phyloP scores from a whole-genome alignment of 202 grass and related monocot genomes.

The Schoenoplectus triqueter region DNA sequence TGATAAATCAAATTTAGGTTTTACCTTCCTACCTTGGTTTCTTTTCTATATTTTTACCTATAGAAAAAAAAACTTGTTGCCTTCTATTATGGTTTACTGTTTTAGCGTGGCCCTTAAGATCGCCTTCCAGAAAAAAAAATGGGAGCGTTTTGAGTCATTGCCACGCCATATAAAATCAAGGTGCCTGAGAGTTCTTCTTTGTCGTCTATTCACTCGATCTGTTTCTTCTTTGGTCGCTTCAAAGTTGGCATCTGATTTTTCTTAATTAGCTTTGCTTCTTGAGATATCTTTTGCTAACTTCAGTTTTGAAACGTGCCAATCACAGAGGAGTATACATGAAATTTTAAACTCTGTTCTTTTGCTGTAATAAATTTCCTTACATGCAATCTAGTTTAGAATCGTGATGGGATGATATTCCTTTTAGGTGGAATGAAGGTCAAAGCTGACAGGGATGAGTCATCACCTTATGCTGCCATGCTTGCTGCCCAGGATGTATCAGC shows the following conservation, averaged over 20 bases:
- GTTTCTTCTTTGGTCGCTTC: constrained; percentile 38
- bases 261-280: constrained; percentile 30
- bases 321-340: constrained; percentile 52
- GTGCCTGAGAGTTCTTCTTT: constrained; percentile 67
- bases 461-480: constrained; percentile 95
- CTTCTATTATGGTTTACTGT: neutral
- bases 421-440: constrained; percentile 97
- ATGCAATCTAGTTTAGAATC: neutral
- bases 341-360: neutral
- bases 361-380: neutral
- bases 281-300: constrained; percentile 38
- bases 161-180: constrained; percentile 60
- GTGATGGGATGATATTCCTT: constrained; percentile 18
- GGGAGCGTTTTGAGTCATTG: constrained; percentile 93
- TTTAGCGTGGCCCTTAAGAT: constrained; percentile 86
- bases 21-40: neutral
- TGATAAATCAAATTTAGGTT: neutral
- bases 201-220: constrained; percentile 46
- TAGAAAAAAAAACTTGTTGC: neutral
- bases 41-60: neutral
- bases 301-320: constrained; percentile 32
- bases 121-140: constrained; percentile 63
- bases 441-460: constrained; percentile 90
- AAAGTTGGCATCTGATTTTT: constrained; percentile 41
- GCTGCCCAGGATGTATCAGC: constrained; percentile 82